Conservation (phyloP, 2,329 filamentous ascomycete genomes). For the Trichoderma gracile region DNA sequence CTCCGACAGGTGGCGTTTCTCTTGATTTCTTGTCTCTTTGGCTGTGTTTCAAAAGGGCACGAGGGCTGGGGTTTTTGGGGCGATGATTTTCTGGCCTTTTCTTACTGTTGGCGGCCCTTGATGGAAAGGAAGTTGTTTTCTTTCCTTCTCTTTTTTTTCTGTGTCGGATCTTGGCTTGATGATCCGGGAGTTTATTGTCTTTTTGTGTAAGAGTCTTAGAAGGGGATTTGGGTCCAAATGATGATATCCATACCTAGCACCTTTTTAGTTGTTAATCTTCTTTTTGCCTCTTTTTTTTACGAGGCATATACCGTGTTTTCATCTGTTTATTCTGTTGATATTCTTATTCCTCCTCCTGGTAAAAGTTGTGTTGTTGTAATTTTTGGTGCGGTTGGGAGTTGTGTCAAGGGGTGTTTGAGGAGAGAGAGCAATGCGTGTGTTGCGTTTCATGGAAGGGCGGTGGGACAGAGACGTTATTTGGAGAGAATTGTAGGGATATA, state of each 20-base stretch:
- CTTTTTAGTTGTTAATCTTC: conserved; percentile 5
- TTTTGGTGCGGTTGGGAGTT: not conserved
- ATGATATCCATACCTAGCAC: conserved; percentile 17
- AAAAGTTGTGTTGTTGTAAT: not conserved
- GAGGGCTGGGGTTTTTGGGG: conserved; percentile 6
- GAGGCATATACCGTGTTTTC: not conserved
- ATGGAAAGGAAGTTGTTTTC: not conserved
- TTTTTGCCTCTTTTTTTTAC: not conserved
- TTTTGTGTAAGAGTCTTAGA: conserved; percentile 7
- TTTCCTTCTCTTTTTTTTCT: not conserved
- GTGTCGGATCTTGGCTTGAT: not conserved
- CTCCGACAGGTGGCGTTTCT: conserved; percentile 15
- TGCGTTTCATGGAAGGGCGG: not conserved
- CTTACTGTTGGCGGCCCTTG: not conserved
- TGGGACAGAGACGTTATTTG: not conserved
- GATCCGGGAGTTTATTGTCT: not conserved
- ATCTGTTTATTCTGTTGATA: not conserved
- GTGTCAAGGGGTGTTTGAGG: conserved; percentile 4
- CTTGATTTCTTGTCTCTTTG: not conserved
- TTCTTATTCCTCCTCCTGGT: not conserved
- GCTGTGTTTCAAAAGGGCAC: conserved; percentile 2
- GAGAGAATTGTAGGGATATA: too few species aligned
- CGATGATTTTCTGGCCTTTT: conserved; percentile 6
- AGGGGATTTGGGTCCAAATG: not conserved
- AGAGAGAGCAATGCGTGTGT: not conserved